Percentiles rank a stretch among this genome's conserved stretches.
Evolutionary conservation across 2,329 filamentous ascomycete species (phyloP).

Genomic region (Gaeumannomyces sp.): DNA sequence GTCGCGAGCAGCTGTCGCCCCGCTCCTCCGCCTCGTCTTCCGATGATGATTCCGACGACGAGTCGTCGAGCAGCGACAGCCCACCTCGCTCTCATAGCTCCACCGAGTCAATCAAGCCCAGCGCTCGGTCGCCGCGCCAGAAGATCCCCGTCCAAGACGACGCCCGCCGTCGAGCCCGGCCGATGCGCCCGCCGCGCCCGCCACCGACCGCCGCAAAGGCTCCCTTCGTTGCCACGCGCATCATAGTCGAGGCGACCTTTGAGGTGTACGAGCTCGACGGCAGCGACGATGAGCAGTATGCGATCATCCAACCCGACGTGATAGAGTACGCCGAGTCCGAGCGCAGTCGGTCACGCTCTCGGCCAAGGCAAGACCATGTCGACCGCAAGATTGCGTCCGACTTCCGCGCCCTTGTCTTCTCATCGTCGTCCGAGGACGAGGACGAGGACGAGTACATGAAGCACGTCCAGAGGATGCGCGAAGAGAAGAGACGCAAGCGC

Average conservation of each 20-base stretch:
- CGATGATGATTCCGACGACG: conserved; percentile 16
- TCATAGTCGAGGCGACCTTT: conserved; percentile 23
- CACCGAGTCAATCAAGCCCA: conserved; percentile 14
- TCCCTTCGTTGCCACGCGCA: conserved; percentile 2
- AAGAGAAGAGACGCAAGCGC: conserved; percentile 36
- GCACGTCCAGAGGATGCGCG: conserved; percentile 21
- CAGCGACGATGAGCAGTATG: conserved; percentile 35
- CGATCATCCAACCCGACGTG: conserved; percentile 36
- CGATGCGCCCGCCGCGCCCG: too few relatives aligned
- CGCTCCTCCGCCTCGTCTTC: conserved; percentile 27
- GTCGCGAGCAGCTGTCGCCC: conserved; percentile 32
- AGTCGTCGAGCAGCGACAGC: conserved; percentile 19
- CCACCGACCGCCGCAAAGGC: neutral
- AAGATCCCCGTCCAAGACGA: conserved; percentile 8
- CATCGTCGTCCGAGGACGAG: conserved; percentile 30
- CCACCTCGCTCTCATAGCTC: conserved; percentile 18
- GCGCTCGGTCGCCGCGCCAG: neutral
- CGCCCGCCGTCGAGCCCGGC: neutral
- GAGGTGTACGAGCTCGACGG: conserved; percentile 9
- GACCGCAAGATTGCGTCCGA: conserved; percentile 37
- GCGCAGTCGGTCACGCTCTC: conserved; percentile 14
- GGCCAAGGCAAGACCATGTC: conserved; percentile 20
- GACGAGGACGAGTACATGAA: conserved; percentile 31
- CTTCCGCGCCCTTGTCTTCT: conserved; percentile 38
- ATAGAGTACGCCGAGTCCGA: conserved; percentile 38